A percentile compares a stretch with the other conserved stretches of the same genome.
Evolutionary conservation across 83 land plant genomes (phyloP).

Genomic region (Larix sibirica): DNA sequence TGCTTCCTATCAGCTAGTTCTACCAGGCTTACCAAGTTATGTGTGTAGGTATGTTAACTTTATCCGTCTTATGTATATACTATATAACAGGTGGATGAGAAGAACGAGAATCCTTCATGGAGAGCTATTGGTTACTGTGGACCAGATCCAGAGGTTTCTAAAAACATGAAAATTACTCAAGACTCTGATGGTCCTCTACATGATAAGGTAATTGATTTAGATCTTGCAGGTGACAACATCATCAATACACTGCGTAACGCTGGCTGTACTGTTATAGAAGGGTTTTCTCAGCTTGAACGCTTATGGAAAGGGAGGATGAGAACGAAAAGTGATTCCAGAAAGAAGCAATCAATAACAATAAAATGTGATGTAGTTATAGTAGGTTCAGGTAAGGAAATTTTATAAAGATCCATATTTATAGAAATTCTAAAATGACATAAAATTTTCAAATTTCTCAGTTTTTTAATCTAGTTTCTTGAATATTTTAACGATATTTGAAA

Average conservation of each 20-base stretch:
- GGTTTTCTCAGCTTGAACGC: background rate
- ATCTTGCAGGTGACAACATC: background rate
- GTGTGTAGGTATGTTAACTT: background rate
- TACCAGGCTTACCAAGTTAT: too few species aligned
- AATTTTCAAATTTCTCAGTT: too few species aligned
- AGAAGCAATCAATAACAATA: constrained; percentile 22
- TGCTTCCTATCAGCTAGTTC: too few species aligned
- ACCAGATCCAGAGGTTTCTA: constrained; percentile 18
- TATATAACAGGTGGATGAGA: constrained; percentile 54
- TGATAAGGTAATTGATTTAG: background rate
- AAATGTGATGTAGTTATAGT: constrained; percentile 68
- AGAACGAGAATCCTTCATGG: constrained; percentile 57
- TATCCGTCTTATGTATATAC: background rate
- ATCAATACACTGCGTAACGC: background rate
- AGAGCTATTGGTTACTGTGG: constrained; percentile 70
- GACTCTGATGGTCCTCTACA: background rate
- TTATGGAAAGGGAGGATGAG: background rate
- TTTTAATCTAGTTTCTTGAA: too few species aligned
- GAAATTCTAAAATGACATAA: too few species aligned
- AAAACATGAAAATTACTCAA: background rate
- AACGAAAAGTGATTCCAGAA: background rate
- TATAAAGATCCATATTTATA: too few species aligned
- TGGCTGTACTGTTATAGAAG: background rate
- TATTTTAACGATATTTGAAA: too few species aligned
- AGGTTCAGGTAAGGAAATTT: constrained; percentile 50